Conservation (phyloP, 441 rosid species). For the Adansonia madagascariensis region DNA sequence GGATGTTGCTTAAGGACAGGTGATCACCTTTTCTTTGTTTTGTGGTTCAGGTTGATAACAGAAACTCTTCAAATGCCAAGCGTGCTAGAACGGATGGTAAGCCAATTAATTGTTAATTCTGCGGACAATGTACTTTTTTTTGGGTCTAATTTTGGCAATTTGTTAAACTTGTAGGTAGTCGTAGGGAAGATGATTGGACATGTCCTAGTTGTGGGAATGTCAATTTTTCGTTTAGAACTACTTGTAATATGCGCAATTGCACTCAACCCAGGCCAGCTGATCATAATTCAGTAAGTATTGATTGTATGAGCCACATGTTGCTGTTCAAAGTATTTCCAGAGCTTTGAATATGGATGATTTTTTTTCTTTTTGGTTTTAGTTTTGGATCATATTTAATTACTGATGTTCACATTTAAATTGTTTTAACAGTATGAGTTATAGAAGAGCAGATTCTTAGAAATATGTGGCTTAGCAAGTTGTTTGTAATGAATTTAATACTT, state of each 20-base stretch:
- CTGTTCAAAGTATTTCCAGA: neutral
- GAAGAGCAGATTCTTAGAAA: neutral
- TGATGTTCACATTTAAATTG: neutral
- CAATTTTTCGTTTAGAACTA: constrained; percentile 93
- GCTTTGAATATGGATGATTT: neutral
- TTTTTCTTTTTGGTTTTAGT: neutral
- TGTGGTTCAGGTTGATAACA: constrained; percentile 71
- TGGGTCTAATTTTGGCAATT: neutral
- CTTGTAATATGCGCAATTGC: constrained; percentile 98
- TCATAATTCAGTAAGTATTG: constrained; percentile 64
- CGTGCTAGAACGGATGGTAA: constrained; percentile 98
- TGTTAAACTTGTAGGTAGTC: constrained; percentile 40
- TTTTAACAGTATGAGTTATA: neutral
- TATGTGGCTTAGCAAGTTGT: neutral
- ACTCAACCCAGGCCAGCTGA: constrained; percentile 96
- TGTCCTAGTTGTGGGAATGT: constrained; percentile 98
- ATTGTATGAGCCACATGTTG: neutral
- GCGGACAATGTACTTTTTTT: neutral
- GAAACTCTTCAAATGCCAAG: constrained; percentile 96
- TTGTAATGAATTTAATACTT: neutral
- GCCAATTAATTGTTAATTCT: constrained; percentile 1
- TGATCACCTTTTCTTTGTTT: neutral
- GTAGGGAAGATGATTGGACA: constrained; percentile 99
- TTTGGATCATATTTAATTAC: neutral
- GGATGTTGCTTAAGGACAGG: neutral